Evolutionary conservation across 225 moss, liverwort and hornwort genomes (phyloP).

Genomic region (Bryum argenteum): DNA sequence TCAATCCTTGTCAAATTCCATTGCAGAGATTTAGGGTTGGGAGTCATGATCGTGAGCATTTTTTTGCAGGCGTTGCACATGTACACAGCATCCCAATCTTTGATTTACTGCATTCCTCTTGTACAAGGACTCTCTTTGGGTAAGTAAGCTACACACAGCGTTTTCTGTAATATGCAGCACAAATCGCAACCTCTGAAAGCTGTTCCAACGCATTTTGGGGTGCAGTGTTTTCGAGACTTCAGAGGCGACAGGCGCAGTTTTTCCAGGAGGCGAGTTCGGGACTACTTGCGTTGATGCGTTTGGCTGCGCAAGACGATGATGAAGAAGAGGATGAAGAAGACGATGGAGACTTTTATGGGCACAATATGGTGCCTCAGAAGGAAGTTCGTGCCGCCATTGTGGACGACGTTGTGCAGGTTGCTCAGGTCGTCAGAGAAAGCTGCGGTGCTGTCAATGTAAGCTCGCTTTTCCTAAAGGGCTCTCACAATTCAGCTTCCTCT

Average conservation of each 20-base stretch:
- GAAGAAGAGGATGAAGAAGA: constrained; percentile 33
- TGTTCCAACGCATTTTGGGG: background rate
- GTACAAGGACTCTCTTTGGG: constrained; percentile 62
- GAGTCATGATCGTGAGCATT: background rate
- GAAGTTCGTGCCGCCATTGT: constrained; percentile 50
- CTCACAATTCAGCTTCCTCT: background rate
- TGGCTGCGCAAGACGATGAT: constrained; percentile 50
- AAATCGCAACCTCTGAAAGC: too few relatives aligned
- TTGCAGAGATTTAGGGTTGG: constrained; percentile 2
- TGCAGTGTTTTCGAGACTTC: constrained; percentile 83
- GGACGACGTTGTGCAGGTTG: constrained; percentile 50
- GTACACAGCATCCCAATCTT: constrained; percentile 52
- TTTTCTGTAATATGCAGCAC: too few relatives aligned
- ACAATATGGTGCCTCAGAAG: constrained; percentile 22
- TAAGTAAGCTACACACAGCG: constrained; percentile 24
- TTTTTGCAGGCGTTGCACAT: constrained; percentile 49
- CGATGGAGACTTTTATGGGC: constrained; percentile 25
- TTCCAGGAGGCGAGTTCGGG: constrained; percentile 75
- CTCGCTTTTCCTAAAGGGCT: background rate
- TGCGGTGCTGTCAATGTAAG: constrained; percentile 39
- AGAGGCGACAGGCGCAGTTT: constrained; percentile 65
- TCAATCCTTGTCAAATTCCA: background rate
- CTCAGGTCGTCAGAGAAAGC: constrained; percentile 40
- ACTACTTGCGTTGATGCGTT: constrained; percentile 62
- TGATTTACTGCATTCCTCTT: constrained; percentile 81